phyloP scores from a whole-genome alignment of 2,329 filamentous ascomycete genomes.

The Hypomyces perniciosus region DNA sequence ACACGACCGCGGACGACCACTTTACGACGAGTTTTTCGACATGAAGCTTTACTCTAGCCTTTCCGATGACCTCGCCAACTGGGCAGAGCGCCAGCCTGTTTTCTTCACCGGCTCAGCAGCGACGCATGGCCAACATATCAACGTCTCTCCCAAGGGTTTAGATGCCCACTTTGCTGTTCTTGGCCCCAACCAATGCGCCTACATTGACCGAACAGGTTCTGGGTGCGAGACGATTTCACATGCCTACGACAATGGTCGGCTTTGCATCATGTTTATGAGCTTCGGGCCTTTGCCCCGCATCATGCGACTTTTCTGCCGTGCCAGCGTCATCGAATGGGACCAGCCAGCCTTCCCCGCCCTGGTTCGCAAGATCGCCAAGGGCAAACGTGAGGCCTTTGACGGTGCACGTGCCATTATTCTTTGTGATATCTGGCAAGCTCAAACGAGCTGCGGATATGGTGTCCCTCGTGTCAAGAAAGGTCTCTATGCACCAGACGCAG shows the following conservation, averaged over 20 bases:
- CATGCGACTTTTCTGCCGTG: slow-evolving; percentile 56
- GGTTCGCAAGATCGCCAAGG: slow-evolving; percentile 38
- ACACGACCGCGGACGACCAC: neutral
- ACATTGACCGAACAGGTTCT: slow-evolving; percentile 69
- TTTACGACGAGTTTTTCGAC: slow-evolving; percentile 4
- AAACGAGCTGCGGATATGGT: slow-evolving; percentile 61
- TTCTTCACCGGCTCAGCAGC: slow-evolving; percentile 74
- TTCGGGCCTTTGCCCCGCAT: slow-evolving; percentile 57
- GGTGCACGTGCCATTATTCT: slow-evolving; percentile 56
- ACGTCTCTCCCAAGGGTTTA: slow-evolving; percentile 70
- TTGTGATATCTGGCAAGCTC: slow-evolving; percentile 57
- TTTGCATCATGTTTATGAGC: slow-evolving; percentile 69
- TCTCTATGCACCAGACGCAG: slow-evolving; percentile 27
- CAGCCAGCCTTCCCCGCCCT: slow-evolving; percentile 41
- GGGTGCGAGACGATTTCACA: slow-evolving; percentile 73
- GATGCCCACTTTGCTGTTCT: slow-evolving; percentile 58
- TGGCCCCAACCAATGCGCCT: slow-evolving; percentile 53
- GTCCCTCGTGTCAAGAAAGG: slow-evolving; percentile 48
- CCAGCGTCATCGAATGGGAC: slow-evolving; percentile 54
- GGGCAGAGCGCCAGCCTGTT: slow-evolving; percentile 61
- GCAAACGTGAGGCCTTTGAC: slow-evolving; percentile 32
- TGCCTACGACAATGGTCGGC: slow-evolving; percentile 68
- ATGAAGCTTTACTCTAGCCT: slow-evolving; percentile 59
- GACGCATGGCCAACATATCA: slow-evolving; percentile 61
- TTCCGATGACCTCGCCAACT: slow-evolving; percentile 49